Percentiles rank a stretch among this genome's conserved stretches.
These are phyloP conservation scores for Leptodermis oblonga DNA, from an alignment of 257 asterid genomes.

Conservation along the genomic window DNA sequence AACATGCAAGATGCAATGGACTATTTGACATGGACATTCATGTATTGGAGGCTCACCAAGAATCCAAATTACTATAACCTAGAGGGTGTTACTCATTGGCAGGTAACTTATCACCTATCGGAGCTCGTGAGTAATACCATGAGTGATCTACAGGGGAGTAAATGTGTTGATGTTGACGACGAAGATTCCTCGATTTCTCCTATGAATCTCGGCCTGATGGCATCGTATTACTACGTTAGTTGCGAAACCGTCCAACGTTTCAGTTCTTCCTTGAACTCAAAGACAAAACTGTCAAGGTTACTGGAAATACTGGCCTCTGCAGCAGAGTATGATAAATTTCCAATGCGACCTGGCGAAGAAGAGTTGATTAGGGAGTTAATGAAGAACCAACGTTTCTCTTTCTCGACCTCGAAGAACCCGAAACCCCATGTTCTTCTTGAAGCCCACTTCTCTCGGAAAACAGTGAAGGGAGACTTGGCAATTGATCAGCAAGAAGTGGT, in stretches of 20 bases:
- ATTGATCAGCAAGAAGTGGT: conserved; percentile 35
- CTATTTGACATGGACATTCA: conserved; percentile 41
- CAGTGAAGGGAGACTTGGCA: conserved; percentile 28
- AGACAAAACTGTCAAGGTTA: conserved; percentile 36
- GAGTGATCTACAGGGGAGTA: conserved; percentile 37
- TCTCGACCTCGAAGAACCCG: conserved; percentile 22
- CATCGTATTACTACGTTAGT: conserved; percentile 38
- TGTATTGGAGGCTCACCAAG: conserved; percentile 42
- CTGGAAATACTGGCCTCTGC: conserved; percentile 36
- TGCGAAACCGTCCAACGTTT: conserved; percentile 44
- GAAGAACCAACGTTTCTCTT: conserved; percentile 37
- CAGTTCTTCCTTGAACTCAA: conserved; percentile 32
- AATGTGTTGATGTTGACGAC: conserved; percentile 31
- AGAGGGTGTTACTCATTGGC: conserved; percentile 41
- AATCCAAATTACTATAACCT: conserved; percentile 43
- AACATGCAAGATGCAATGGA: conserved; percentile 48
- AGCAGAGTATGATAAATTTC: conserved; percentile 33
- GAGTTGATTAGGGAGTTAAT: conserved; percentile 38
- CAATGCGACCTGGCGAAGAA: conserved; percentile 39
- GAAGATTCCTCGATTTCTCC: conserved; percentile 34
- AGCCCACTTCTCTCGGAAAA: conserved; percentile 39
- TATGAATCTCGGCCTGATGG: conserved; percentile 42
- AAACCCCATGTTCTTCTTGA: conserved; percentile 38
- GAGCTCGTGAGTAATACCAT: conserved; percentile 38
- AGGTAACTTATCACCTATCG: conserved; percentile 36